Base-by-base conservation (phyloP, 1,284 basidiomycete species). In the Irpex sp. region DNA sequence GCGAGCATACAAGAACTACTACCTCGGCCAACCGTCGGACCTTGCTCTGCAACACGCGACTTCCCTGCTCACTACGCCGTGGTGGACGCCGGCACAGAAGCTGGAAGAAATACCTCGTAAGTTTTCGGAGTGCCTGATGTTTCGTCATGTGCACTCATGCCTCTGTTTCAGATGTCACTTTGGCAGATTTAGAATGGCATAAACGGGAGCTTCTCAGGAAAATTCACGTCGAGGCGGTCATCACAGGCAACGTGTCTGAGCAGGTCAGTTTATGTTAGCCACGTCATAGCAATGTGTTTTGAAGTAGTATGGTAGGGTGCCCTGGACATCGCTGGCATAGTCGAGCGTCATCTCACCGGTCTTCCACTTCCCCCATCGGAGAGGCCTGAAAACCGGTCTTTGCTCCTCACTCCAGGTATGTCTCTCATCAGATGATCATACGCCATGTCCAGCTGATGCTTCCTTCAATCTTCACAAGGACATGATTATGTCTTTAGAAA, bases 71-170 rank as follows among this genome's bases (percentile, higher is more conserved):
- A 69, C 59, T 51, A 66, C 68, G 4, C 63, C 62, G 19, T 36
- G 68, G 13, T 75, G 72, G 72, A 71, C 71, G 1, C 70, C 72
- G 3, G 65, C 61, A 21, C 67, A 72, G 55, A 73, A 71, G 57
- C 62, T 72, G n/a, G 55, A 60, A 7, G 73, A 75, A 53, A 54
- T 74, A 4, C 15, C 62, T 0, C 53, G 71, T 74, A 57, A 43
- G 71, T 62, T 11, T 8, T 49, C 11, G 9, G 33, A 9, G 46
- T 47, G 43, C 46, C 39, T n/a, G 15, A 9, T 43, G 33, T 37
- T 8, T 19, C 21, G 26, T 17, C 36, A 17, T 49, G 39, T 5
- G 17, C 9, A 21, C 15, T 46, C 61, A 3, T 0, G 39, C 17
- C n/a, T 55, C 8, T 33, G 50, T 33, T 17, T 31, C 47, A 70